Evolutionary conservation across 1,139 yeast species (phyloP).

Genomic region (Zhuliangozyma parablackwelliae): DNA sequence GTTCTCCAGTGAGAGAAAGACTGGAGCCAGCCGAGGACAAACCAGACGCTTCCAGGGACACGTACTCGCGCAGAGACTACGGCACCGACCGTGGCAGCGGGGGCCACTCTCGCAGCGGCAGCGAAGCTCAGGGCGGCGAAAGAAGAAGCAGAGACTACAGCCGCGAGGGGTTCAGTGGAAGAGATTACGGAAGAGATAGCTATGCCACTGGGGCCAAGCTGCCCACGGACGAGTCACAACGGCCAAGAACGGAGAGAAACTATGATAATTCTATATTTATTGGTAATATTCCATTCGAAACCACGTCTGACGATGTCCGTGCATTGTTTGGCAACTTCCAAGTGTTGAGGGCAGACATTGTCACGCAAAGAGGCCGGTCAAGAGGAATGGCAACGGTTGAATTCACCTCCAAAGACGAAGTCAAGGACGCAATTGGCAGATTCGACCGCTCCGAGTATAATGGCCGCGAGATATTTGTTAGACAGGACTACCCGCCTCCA

Average conservation of each 20-base stretch:
- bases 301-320: slow-evolving; percentile 56
- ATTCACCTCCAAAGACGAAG: slow-evolving; percentile 64
- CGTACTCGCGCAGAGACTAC: neutral
- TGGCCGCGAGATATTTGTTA: slow-evolving; percentile 84
- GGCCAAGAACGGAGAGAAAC: slow-evolving; percentile 53
- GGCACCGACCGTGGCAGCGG: neutral
- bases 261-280: slow-evolving; percentile 67
- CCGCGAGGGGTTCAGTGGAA: slow-evolving; percentile 12
- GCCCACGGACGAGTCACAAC: slow-evolving; percentile 20
- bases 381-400: slow-evolving; percentile 95
- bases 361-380: slow-evolving; percentile 77
- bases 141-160: slow-evolving; percentile 8
- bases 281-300: slow-evolving; percentile 68
- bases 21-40: neutral
- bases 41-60: neutral
- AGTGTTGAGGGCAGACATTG: slow-evolving; percentile 82
- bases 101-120: neutral
- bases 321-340: slow-evolving; percentile 60
- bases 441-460: slow-evolving; percentile 63
- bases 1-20: slow-evolving; percentile 26
- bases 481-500: slow-evolving; percentile 87
- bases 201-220: no score
- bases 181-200: slow-evolving; percentile 20
- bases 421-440: slow-evolving; percentile 66
- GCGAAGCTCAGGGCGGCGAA: slow-evolving; percentile 6